These are phyloP conservation scores for Davidsoniella eucalypti DNA, from an alignment of 2,329 filamentous ascomycete genomes.

Conservation along the genomic window DNA sequence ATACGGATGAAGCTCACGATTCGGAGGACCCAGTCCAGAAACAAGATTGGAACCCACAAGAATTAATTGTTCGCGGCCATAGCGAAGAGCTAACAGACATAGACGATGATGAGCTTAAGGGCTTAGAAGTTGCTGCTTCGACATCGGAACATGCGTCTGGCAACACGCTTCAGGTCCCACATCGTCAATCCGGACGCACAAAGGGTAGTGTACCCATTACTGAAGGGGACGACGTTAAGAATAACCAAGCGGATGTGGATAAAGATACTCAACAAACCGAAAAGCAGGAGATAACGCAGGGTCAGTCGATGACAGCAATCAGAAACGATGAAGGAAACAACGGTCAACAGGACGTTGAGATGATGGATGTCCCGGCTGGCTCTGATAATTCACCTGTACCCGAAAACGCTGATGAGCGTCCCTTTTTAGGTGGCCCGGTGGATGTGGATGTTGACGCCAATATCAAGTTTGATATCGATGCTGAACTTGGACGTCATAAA, in stretches of 20 bases:
- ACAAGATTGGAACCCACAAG: conserved; percentile 45
- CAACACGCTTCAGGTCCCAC: background rate
- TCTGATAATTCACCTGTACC: background rate
- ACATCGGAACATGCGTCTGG: background rate
- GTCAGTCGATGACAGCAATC: too few species aligned
- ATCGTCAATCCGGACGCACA: background rate
- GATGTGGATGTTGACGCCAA: background rate
- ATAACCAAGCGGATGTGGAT: too few species aligned
- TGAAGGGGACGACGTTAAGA: background rate
- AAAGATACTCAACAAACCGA: background rate
- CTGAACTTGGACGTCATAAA: background rate
- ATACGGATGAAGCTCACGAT: too few species aligned
- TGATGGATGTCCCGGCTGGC: conserved; percentile 4
- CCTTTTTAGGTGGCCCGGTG: background rate
- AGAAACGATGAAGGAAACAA: too few species aligned
- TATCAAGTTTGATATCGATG: background rate
- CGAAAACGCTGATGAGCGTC: background rate
- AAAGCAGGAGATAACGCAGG: too few species aligned
- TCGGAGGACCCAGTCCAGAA: background rate
- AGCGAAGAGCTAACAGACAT: conserved; percentile 85
- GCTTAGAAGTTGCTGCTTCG: conserved; percentile 27
- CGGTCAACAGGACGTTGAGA: conserved; percentile 8
- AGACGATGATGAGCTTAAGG: conserved; percentile 76
- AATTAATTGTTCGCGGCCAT: conserved; percentile 42
- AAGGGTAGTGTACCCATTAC: background rate